phyloP scores from a whole-genome alignment of 2,329 filamentous ascomycete species.

The Hirsutella thompsonii region DNA sequence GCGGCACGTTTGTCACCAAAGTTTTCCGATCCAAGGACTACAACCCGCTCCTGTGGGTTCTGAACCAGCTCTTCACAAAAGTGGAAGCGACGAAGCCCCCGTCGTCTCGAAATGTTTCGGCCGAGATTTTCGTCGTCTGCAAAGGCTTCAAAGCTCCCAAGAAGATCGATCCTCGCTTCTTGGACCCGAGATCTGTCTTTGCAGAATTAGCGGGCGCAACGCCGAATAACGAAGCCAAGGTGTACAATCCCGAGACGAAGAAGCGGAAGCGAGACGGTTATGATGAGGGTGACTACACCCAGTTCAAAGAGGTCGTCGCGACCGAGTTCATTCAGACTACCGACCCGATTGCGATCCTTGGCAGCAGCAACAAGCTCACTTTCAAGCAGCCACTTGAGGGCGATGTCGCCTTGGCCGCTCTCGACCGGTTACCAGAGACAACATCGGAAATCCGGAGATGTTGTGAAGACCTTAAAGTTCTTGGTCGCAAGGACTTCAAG shows the following conservation, averaged over 20 bases:
- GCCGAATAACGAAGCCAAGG: slow-evolving; percentile 93
- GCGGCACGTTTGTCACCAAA: slow-evolving; percentile 92
- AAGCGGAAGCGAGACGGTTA: slow-evolving; percentile 97
- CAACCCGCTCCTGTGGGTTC: slow-evolving; percentile 90
- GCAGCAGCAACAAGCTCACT: slow-evolving; percentile 68
- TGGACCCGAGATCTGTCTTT: slow-evolving; percentile 83
- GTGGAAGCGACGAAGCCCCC: slow-evolving; percentile 97
- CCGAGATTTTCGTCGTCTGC: slow-evolving; percentile 97
- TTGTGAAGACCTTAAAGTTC: slow-evolving; percentile 74
- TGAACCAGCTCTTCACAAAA: slow-evolving; percentile 90
- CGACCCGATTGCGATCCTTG: slow-evolving; percentile 87
- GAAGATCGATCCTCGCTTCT: slow-evolving; percentile 78
- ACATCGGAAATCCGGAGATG: slow-evolving; percentile 68
- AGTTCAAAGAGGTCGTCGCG: slow-evolving; percentile 79
- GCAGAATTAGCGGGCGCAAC: slow-evolving; percentile 76
- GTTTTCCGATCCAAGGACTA: slow-evolving; percentile 97
- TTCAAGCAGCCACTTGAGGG: slow-evolving; percentile 71
- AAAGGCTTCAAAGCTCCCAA: slow-evolving; percentile 92
- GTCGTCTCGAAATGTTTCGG: slow-evolving; percentile 88
- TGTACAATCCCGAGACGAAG: slow-evolving; percentile 95
- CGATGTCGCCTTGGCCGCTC: slow-evolving; percentile 74
- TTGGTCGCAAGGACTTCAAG: slow-evolving; percentile 92
- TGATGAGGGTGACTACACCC: slow-evolving; percentile 86
- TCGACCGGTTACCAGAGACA: slow-evolving; percentile 78
- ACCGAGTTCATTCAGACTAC: slow-evolving; percentile 89